Conservation (phyloP, 441 rosid species). For the Pelargonium fulgidum region DNA sequence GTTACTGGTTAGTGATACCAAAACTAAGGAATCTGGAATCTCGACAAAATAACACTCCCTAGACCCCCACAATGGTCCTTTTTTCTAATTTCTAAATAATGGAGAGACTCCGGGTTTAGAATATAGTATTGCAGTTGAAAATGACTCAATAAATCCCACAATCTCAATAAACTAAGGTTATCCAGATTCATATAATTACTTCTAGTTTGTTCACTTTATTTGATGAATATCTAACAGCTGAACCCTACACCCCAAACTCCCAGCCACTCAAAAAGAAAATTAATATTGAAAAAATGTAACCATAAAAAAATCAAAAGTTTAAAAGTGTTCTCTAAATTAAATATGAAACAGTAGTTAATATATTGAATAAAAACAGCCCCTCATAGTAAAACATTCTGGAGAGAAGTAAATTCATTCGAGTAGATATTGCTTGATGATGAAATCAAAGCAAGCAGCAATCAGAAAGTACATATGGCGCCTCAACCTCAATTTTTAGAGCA, state of each 20-base stretch:
- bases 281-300: background rate
- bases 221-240: background rate
- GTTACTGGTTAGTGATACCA: background rate
- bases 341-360: too few relatives aligned
- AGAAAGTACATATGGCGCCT: conserved; percentile 18
- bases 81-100: background rate
- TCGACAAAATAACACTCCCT: background rate
- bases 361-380: too few relatives aligned
- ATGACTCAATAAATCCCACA: too few relatives aligned
- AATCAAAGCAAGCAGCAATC: background rate
- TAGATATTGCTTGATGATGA: background rate
- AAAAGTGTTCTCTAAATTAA: background rate
- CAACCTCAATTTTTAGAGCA: background rate
- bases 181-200: too few relatives aligned
- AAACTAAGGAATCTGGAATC: background rate
- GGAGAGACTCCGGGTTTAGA: too few relatives aligned
- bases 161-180: too few relatives aligned
- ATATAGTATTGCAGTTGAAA: too few relatives aligned
- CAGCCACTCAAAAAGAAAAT: background rate
- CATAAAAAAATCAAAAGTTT: background rate
- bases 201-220: background rate
- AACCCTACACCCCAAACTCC: background rate
- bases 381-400: too few relatives aligned
- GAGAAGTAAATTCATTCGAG: background rate
- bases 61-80: too few relatives aligned